Evolutionary conservation across 768 basidiomycete species (phyloP).

Genomic region (Tulasnella sp.): DNA sequence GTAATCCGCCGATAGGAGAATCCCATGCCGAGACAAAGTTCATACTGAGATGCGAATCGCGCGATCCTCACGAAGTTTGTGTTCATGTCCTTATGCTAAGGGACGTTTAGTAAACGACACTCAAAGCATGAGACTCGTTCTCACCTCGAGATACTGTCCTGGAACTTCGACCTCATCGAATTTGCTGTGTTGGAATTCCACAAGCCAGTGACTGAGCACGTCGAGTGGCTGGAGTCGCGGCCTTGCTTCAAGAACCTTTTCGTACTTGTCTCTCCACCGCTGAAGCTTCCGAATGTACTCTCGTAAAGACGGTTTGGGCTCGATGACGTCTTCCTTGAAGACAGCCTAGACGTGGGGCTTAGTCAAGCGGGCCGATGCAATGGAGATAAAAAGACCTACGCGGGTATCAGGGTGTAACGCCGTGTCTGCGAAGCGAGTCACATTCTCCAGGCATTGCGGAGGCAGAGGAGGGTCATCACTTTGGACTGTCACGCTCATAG

Average conservation of each 20-base stretch:
- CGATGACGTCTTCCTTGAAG: constrained; percentile 84
- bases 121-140: constrained; percentile 14
- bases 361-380: background rate
- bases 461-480: constrained; percentile 29
- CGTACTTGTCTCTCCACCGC: constrained; percentile 85
- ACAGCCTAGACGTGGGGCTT: constrained; percentile 43
- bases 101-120: constrained; percentile 9
- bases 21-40: constrained; percentile 77
- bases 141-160: constrained; percentile 94
- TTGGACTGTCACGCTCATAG: constrained; percentile 24
- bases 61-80: constrained; percentile 82
- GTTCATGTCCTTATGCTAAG: constrained; percentile 86
- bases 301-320: constrained; percentile 59
- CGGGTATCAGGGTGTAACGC: constrained; percentile 21
- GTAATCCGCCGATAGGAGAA: constrained; percentile 83
- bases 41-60: constrained; percentile 82
- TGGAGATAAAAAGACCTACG: background rate
- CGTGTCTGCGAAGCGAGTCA: constrained; percentile 29
- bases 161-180: constrained; percentile 97
- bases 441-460: constrained; percentile 27
- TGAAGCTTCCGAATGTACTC: constrained; percentile 88
- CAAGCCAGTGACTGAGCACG: constrained; percentile 77
- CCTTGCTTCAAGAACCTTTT: constrained; percentile 65
- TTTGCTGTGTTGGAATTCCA: constrained; percentile 95
- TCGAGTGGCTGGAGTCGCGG: constrained; percentile 79